A percentile compares a stretch with the other conserved stretches of the same genome.
Evolutionary conservation across 805 yeast species (phyloP).

Genomic region (Candida saitoana): DNA sequence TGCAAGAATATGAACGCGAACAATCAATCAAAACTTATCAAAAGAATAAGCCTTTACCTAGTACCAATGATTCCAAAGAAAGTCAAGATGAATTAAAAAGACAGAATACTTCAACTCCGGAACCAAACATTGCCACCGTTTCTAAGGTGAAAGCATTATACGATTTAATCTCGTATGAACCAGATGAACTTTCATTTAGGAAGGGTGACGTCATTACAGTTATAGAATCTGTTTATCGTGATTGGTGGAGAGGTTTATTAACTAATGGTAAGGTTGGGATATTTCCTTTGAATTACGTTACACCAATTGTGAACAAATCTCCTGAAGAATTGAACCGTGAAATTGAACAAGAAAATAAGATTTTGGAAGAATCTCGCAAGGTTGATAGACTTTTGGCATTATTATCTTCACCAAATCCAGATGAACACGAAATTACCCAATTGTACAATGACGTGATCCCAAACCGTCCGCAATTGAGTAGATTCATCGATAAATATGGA

Average conservation of each 20-base stretch:
- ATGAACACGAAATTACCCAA: slow-evolving; percentile 65
- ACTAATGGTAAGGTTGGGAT: slow-evolving; percentile 74
- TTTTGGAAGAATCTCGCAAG: slow-evolving; percentile 50
- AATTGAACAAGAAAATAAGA: slow-evolving; percentile 44
- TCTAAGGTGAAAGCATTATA: slow-evolving; percentile 80
- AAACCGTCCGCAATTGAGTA: slow-evolving; percentile 69
- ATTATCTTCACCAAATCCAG: slow-evolving; percentile 26
- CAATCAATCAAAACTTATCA: slow-evolving; percentile 23
- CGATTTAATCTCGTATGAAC: slow-evolving; percentile 72
- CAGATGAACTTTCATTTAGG: slow-evolving; percentile 81
- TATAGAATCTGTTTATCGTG: slow-evolving; percentile 80
- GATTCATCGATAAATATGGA: slow-evolving; percentile 72
- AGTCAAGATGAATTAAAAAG: slow-evolving; percentile 10
- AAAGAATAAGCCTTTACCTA: slow-evolving; percentile 36
- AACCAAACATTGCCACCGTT: slow-evolving; percentile 42
- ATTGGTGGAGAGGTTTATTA: slow-evolving; percentile 93
- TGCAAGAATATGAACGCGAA: slow-evolving; percentile 54
- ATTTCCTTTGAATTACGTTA: slow-evolving; percentile 88
- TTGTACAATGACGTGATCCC: slow-evolving; percentile 71
- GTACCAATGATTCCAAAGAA: slow-evolving; percentile 9
- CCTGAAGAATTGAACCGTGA: slow-evolving; percentile 55
- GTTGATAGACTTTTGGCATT: slow-evolving; percentile 68
- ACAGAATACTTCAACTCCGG: slow-evolving; percentile 3
- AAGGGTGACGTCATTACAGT: slow-evolving; percentile 88
- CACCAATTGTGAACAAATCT: slow-evolving; percentile 66